These are phyloP conservation scores for Metarhizium rileyi DNA, from an alignment of 2,329 filamentous ascomycete species.

Conservation along the genomic window DNA sequence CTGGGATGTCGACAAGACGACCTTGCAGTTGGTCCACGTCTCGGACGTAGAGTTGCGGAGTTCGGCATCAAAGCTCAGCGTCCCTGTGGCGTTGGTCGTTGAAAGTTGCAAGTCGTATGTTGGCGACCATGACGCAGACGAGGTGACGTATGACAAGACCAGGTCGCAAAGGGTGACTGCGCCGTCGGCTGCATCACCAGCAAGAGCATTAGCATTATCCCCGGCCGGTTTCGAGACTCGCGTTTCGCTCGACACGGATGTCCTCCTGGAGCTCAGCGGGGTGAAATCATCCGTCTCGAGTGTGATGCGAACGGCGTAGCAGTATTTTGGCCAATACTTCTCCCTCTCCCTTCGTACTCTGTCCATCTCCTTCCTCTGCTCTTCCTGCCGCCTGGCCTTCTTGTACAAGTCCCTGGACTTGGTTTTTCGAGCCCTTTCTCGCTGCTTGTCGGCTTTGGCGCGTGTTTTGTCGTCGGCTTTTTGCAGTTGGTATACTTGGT, in stretches of 20 bases:
- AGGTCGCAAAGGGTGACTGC: slow-evolving; percentile 29
- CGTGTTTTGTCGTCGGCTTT: slow-evolving; percentile 17
- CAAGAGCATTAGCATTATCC: slow-evolving; percentile 8
- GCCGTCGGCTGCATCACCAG: slow-evolving; percentile 12
- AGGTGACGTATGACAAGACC: slow-evolving; percentile 49
- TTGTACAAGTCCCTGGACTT: slow-evolving; percentile 26
- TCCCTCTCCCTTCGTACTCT: slow-evolving; percentile 33
- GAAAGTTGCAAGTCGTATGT: slow-evolving; percentile 54
- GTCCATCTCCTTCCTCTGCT: slow-evolving; percentile 31
- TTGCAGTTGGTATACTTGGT: slow-evolving; percentile 22
- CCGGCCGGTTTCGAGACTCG: slow-evolving; percentile 28
- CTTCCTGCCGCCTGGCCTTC: slow-evolving; percentile 24
- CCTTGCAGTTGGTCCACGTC: slow-evolving; percentile 50
- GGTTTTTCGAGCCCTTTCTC: slow-evolving; percentile 24
- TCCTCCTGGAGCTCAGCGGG: slow-evolving; percentile 36
- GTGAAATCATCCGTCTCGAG: slow-evolving; percentile 35
- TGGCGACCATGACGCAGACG: slow-evolving; percentile 47
- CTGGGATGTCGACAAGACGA: slow-evolving; percentile 55
- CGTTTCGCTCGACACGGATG: slow-evolving; percentile 42
- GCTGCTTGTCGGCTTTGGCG: slow-evolving; percentile 19
- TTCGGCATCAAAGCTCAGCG: slow-evolving; percentile 51
- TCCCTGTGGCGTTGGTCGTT: slow-evolving; percentile 41
- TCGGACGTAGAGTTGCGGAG: slow-evolving; percentile 54
- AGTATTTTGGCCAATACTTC: slow-evolving; percentile 38
- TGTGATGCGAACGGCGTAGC: slow-evolving; percentile 38